Evolutionary conservation across 306 rosid genomes (phyloP).

Genomic region (Fragaria nilgerrensis): DNA sequence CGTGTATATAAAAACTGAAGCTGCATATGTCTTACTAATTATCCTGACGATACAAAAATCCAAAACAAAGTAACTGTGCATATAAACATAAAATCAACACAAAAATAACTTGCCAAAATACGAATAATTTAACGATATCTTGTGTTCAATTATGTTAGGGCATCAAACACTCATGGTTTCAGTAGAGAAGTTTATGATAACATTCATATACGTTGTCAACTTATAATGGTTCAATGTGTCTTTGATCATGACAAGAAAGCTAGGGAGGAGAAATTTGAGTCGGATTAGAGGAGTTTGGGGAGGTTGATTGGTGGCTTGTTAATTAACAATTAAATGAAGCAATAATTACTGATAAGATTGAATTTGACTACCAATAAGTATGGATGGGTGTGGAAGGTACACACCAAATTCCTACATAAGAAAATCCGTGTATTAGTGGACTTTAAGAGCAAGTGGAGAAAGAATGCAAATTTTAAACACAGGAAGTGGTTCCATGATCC

Average conservation of each 20-base stretch:
- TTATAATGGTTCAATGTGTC: not conserved
- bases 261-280: not conserved
- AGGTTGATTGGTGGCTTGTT: not conserved
- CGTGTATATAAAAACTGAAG: not conserved
- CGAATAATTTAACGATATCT: not conserved
- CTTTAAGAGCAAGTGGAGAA: constrained; percentile 1
- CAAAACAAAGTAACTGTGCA: too few species aligned
- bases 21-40: not conserved
- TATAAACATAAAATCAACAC: not conserved
- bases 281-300: not conserved
- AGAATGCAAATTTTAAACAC: not conserved
- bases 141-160: not conserved
- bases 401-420: not conserved
- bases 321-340: not conserved
- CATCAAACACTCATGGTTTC: not conserved
- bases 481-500: not conserved
- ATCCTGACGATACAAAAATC: too few species aligned
- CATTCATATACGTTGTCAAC: not conserved
- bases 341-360: not conserved
- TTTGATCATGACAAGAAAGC: not conserved
- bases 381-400: not conserved
- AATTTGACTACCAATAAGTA: not conserved
- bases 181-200: not conserved
- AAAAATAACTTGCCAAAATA: not conserved
- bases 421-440: not conserved